Conservation (phyloP, 495 filamentous ascomycete species). For the Penicillium herquei region DNA sequence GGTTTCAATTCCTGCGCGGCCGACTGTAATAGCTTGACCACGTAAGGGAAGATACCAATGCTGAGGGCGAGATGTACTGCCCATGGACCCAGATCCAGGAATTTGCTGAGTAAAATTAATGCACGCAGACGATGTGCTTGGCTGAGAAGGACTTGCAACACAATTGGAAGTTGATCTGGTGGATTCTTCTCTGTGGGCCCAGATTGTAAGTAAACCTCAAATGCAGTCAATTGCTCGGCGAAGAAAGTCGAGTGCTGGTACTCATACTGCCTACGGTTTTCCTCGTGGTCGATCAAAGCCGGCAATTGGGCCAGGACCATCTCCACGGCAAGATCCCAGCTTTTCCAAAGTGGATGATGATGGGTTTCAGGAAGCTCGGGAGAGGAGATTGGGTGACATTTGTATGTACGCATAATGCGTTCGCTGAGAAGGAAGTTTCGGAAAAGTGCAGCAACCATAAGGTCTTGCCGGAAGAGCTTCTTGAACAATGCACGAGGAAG, state of each 20-base stretch:
- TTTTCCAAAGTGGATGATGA: slow-evolving; percentile 91
- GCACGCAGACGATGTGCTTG: slow-evolving; percentile 93
- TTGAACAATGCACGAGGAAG: slow-evolving; percentile 87
- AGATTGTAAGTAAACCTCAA: slow-evolving; percentile 92
- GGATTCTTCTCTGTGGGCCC: slow-evolving; percentile 80
- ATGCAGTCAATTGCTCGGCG: slow-evolving; percentile 93
- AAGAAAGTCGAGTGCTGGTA: slow-evolving; percentile 97
- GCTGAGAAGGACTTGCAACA: slow-evolving; percentile 91
- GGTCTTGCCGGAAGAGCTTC: slow-evolving; percentile 92
- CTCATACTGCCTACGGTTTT: slow-evolving; percentile 75
- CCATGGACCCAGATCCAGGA: slow-evolving; percentile 95
- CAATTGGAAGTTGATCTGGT: slow-evolving; percentile 92
- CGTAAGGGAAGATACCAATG: slow-evolving; percentile 98
- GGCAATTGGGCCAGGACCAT: slow-evolving; percentile 92
- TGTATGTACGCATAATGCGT: slow-evolving; percentile 91
- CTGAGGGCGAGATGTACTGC: slow-evolving; percentile 93
- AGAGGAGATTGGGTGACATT: slow-evolving; percentile 87
- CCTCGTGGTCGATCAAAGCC: slow-evolving; percentile 69
- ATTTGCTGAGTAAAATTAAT: slow-evolving; percentile 87
- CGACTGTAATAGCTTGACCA: slow-evolving; percentile 92
- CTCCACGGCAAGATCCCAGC: slow-evolving; percentile 96
- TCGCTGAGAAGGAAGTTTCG: slow-evolving; percentile 94
- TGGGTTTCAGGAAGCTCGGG: slow-evolving; percentile 89
- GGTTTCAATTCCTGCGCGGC: slow-evolving; percentile 93
- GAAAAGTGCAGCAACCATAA: slow-evolving; percentile 99